A percentile compares a stretch with the other conserved stretches of the same genome.
Evolutionary conservation across 1,284 basidiomycete genomes (phyloP).

Genomic region (Fomitopsis palustris): DNA sequence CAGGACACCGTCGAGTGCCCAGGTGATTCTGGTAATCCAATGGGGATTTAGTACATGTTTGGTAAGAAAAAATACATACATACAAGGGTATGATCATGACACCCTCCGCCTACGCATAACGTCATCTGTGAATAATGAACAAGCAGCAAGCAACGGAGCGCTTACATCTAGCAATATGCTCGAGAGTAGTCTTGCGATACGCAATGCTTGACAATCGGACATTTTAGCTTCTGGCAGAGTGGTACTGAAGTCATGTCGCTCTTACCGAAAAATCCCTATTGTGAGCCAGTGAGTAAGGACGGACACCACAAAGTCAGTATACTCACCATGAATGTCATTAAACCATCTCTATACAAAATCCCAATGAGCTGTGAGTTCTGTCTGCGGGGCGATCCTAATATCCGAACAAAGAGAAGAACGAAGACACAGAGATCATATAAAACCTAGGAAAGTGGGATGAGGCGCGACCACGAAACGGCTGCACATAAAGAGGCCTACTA

Average conservation of each 20-base stretch:
- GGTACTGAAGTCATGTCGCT: background rate
- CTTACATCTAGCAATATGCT: background rate
- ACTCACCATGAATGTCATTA: background rate
- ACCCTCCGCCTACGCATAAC: background rate
- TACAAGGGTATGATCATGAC: background rate
- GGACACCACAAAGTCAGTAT: background rate
- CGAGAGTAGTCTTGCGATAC: background rate
- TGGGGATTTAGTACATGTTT: background rate
- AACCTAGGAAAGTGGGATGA: background rate
- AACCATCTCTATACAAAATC: background rate
- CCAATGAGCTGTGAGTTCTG: background rate
- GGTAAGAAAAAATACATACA: background rate
- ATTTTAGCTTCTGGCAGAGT: background rate
- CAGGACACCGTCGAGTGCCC: background rate
- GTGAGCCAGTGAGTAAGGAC: background rate
- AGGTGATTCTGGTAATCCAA: background rate
- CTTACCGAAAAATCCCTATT: background rate
- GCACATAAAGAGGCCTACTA: background rate
- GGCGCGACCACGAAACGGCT: too few relatives aligned
- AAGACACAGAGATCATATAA: background rate
- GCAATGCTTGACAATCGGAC: background rate
- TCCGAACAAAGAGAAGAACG: background rate
- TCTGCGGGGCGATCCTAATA: background rate
- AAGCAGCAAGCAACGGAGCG: too few relatives aligned
- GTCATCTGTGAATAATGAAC: background rate